Base-by-base conservation (phyloP, 2,329 filamentous ascomycete species). In the Venturia oleaginea region DNA sequence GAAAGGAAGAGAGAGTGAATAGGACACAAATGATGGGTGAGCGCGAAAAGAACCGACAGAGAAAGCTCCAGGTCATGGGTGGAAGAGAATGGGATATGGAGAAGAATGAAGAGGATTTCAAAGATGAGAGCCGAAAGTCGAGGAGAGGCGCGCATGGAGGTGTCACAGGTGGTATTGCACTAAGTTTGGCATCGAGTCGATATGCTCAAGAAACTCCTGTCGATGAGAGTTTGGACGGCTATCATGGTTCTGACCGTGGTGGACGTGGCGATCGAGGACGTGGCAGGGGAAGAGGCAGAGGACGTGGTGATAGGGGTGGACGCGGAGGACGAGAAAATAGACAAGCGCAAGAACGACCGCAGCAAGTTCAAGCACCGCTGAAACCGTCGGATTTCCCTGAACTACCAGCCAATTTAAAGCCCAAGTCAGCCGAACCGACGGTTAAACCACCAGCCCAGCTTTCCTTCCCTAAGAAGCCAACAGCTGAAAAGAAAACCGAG, bases 51-150 rank as follows among this genome's bases (percentile, higher is more conserved):
- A 87, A 87, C 67, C 75, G 84, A 43, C 77, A 78, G 67, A 73
- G 84, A 59, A 87, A 87, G 69, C 72, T 87, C 13, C 80, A 83
- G 51, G 83, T 83, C 1, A 76, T 83, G 68, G 79, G 76, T 2
- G 84, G 84, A 0, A 74, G 85, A 19, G 85, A 87, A 69, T 87
- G 85, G 85, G 85, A 87, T 71, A 76, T 80, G 4, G 80, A 84
- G 67, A 87, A 87, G 73, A 75, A 77, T 8, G 83, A 86, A 66
- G 82, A 84, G 48, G 80, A 83, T 57, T 84, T 76, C 72, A 75
- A 67, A 67, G 78, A 69, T 69, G 78, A 72, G 73, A 70, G 77
- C 11, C 75, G 79, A 24, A 76, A 78, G 30, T 80, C 77, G 66
- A 72, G 78, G 34, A 74, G 82, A 38, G 82, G 81, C 11, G 80